Evolutionary conservation across 2,329 filamentous ascomycete genomes (phyloP), one percentile per base, ranked within the genome.

Genomic region (Monilinia laxa): DNA sequence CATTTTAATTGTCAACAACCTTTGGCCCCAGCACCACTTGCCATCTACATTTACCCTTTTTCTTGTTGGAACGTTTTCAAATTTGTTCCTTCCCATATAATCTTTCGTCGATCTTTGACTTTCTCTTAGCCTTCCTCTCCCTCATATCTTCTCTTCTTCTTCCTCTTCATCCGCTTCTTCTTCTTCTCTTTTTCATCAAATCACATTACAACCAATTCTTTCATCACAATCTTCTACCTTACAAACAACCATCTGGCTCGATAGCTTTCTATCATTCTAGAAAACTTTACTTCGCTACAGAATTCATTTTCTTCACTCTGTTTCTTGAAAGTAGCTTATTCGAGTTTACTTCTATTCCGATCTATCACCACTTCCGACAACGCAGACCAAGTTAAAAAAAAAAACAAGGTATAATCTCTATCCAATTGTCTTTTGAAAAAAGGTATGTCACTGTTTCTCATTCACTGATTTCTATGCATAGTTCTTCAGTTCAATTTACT

Each of bases 261-360:
- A 75, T 76, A 76, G 75, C 75, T 76, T 71, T 70, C 73, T 76
- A 76, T 76, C 75, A 58, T 75, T 75, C 71, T 72, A 76, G 71
- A 75, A 70, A 60, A 68, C 67, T 68, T 68, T 72, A 72, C 71
- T 42, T 76, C 74, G 73, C 75, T 76, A 73, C 71, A 69, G 69
- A 67, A 65, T 65, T 68, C 65, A 68, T 71, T 67, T 55, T 59
- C 59, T 68, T 71, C 69, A 70, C 45, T 16, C 38, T 68, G 47
- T 68, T 65, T 65, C 57, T 62, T 68, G 63, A 68, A 68, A 62
- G 68, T 66, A 70, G 57, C 59, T 63, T 53, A 62, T 49, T 66
- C 54, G 51, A 62, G 58, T 63, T 66, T 56, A 64, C 62, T 65
- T 62, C 35, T 59, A 53, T 42, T 31, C 60, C 11, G 40, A 57